Base-by-base conservation (phyloP, 2,329 filamentous ascomycete genomes). In the Fusarium sp. region DNA sequence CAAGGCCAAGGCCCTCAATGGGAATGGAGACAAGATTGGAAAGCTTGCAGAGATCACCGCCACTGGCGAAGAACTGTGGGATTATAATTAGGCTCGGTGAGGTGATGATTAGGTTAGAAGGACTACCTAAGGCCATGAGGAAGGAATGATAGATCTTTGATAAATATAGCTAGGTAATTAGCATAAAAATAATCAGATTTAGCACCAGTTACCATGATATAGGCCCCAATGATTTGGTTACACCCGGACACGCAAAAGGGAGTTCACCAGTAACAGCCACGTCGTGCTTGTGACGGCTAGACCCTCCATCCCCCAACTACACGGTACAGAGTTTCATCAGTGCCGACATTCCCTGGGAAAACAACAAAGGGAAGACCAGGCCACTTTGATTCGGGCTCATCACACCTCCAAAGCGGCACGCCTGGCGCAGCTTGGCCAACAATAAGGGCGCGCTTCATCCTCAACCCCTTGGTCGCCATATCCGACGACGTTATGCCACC, bases 401-500 rank as follows among this genome's bases (percentile, higher is more conserved):
- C 85, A 66, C 89, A 91, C 57, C 86, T 81, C 90, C 89, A 92
- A 1, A 91, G 81, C 0, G 89, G 89, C 10, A 91, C 88, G 1
- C 89, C 89, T 0, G 88, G 83, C 0, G 88, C 88, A 1, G 89
- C 89, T 72, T 91, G 89, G 0, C 89, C 89, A 1, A 90, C 81
- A 43, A 91, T 85, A 20, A 82, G 83, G 6, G 89, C 89, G 0
- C 85, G 82, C 73, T 87, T 88, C 80, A 91, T 87, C 18, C 81
- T 82, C 14, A 92, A 74, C 0, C 87, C 88, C 62, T 91, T 90
- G 0, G 87, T 90, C 0, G 89, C 89, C 75, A 88, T 87, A 60
- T 91, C 89, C 0, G 88, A 90, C 0, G 86, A 88, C 0, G 90
- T 91, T 50, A 91, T 91, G 11, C 89, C 89, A 0, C 89, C 89